phyloP scores from a whole-genome alignment of 495 filamentous ascomycete species.

The Pyrenula massariospora region DNA sequence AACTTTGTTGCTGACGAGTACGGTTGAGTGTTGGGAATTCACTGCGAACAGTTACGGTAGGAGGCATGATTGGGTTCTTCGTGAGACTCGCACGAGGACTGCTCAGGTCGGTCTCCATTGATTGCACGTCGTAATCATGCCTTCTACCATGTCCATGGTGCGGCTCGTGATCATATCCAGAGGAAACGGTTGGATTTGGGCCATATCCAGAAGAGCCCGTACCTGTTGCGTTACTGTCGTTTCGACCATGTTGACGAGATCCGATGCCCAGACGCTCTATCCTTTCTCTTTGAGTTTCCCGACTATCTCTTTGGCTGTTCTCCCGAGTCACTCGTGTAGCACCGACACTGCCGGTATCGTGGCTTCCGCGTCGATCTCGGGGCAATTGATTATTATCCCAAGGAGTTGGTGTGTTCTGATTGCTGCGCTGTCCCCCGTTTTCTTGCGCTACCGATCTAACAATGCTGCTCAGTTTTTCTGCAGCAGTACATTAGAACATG shows the following conservation, averaged over 20 bases:
- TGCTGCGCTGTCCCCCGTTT: slow-evolving; percentile 41
- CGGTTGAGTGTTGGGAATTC: slow-evolving; percentile 91
- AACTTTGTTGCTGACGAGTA: slow-evolving; percentile 85
- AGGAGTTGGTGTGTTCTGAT: slow-evolving; percentile 41
- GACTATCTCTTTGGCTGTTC: slow-evolving; percentile 41
- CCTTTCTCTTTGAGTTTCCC: slow-evolving; percentile 42
- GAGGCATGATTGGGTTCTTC: slow-evolving; percentile 87
- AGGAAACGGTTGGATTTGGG: slow-evolving; percentile 1
- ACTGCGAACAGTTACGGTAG: slow-evolving; percentile 82
- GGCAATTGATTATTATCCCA: slow-evolving; percentile 46
- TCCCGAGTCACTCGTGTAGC: slow-evolving; percentile 23
- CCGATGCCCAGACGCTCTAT: slow-evolving; percentile 47
- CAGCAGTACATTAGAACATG: slow-evolving; percentile 4
- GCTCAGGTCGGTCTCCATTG: slow-evolving; percentile 80
- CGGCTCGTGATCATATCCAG: slow-evolving; percentile 59
- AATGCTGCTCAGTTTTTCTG: slow-evolving; percentile 93
- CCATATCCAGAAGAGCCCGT: slow-evolving; percentile 49
- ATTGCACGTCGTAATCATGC: slow-evolving; percentile 92
- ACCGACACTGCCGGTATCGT: slow-evolving; percentile 3
- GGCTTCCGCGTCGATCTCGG: slow-evolving; percentile 26
- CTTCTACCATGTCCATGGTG: slow-evolving; percentile 40
- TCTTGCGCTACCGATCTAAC: slow-evolving; percentile 70
- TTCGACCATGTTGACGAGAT: slow-evolving; percentile 47
- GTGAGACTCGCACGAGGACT: slow-evolving; percentile 55
- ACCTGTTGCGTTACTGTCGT: slow-evolving; percentile 64